phyloP scores from a whole-genome alignment of 2,329 filamentous ascomycete species.

The Hypoxylon sp. region DNA sequence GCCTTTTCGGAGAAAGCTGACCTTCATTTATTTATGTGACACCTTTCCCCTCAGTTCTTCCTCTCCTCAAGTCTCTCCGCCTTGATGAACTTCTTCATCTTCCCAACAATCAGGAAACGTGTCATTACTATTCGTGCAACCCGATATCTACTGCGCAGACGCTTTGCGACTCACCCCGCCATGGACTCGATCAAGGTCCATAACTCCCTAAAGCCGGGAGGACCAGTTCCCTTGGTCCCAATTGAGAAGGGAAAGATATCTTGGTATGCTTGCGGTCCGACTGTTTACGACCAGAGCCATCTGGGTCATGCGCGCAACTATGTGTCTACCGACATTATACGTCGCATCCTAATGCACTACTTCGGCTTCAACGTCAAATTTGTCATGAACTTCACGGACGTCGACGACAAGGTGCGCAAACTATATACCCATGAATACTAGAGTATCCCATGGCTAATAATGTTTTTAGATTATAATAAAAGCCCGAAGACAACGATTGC shows the following conservation, averaged over 20 bases:
- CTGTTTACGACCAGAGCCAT: slow-evolving; percentile 81
- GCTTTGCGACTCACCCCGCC: slow-evolving; percentile 54
- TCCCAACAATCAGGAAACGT: slow-evolving; percentile 48
- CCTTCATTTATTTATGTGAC: slow-evolving; percentile 39
- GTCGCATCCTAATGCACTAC: slow-evolving; percentile 84
- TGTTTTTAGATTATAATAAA: slow-evolving; percentile 68
- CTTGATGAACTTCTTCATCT: slow-evolving; percentile 54
- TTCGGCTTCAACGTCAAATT: slow-evolving; percentile 87
- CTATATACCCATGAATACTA: slow-evolving; percentile 72
- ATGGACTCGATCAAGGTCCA: slow-evolving; percentile 77
- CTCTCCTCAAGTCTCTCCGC: slow-evolving; percentile 19
- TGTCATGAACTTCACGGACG: slow-evolving; percentile 93
- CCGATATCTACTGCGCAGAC: slow-evolving; percentile 49
- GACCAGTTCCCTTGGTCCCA: slow-evolving; percentile 80
- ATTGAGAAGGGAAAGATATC: slow-evolving; percentile 78
- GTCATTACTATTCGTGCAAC: slow-evolving; percentile 48
- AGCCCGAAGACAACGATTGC: slow-evolving; percentile 82
- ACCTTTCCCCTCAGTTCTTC: slow-evolving; percentile 32
- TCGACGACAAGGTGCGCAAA: slow-evolving; percentile 77
- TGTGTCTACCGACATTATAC: slow-evolving; percentile 89
- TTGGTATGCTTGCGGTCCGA: slow-evolving; percentile 93
- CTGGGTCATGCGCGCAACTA: slow-evolving; percentile 89
- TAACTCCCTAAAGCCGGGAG: slow-evolving; percentile 81
- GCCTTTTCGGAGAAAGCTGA: slow-evolving; percentile 5
- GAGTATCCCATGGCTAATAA: slow-evolving; percentile 68